Base-by-base conservation (phyloP, 2,329 filamentous ascomycete species). In the Reticulascus tulasneorum region DNA sequence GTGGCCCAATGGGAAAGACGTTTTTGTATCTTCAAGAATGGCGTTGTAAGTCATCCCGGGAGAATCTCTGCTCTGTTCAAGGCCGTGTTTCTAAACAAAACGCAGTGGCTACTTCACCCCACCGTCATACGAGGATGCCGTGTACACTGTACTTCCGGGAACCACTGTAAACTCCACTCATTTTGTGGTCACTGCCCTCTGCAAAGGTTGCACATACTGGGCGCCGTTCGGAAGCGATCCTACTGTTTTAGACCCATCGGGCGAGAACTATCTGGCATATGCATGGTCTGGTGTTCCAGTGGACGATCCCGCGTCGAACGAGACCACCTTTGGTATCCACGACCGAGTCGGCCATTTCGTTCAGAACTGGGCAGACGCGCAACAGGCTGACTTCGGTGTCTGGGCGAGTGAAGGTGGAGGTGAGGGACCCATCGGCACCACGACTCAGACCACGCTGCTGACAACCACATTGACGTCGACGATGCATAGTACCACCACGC, bases 191-290 rank as follows among this genome's bases (percentile, higher is more conserved):
- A 63, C 59, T 5, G 51, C 53, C 18, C 38, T 59, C 18, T 63
- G 60, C 46, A 46, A 48, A 23, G 67, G 66, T 21, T 69, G 66
- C 53, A 59, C 63, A 13, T 51, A 50, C 40, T 69, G 66, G 63
- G 53, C 56, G 5, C 63, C 67, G 37, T 58, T 60, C n/a, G 58
- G 60, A 36, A 56, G 57, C 18, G 62, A 62, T 36, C 47, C 54
- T 40, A 59, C 48, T 25, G 53, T 54, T 10, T 50, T 71, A 21
- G 60, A 67, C 41, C 58, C 63, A 4, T 50, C 46, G 3, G 50
- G 52, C 11, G 55, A 66, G 31, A 59, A 55, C 38, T 55, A 56
- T 37, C 52, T 69, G 20, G 67, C 63, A 8, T 69, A 58, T 37
- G 64, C 64, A 11, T 63, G 53, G 44, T 62, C 62, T 3, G 44